Conservation (phyloP, 2,329 filamentous ascomycete genomes). For the Fusarium albidum region DNA sequence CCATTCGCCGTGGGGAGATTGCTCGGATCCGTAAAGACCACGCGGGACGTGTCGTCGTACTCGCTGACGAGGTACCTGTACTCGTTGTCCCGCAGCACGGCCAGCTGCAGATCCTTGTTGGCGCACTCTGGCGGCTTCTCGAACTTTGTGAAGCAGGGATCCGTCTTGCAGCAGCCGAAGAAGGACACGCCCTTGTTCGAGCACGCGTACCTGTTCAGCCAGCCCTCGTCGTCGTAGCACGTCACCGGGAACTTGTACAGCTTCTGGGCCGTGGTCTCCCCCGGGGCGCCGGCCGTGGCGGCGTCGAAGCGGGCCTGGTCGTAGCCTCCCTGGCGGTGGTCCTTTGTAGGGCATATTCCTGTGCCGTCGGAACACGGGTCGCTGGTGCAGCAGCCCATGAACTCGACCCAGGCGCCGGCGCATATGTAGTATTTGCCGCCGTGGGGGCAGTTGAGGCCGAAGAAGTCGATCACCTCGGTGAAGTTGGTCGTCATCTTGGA, state of each 20-base stretch:
- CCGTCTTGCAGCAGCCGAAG: constrained; percentile 7
- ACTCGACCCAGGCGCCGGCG: constrained; percentile 39
- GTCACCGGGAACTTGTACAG: constrained; percentile 6
- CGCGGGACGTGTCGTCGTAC: not conserved
- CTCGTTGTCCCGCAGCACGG: constrained; percentile 3
- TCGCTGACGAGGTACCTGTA: not conserved
- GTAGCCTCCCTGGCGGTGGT: constrained; percentile 2
- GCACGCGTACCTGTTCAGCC: constrained; percentile 3
- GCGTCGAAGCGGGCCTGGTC: not conserved
- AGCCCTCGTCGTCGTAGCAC: not conserved
- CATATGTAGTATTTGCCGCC: constrained; percentile 48
- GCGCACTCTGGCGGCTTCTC: constrained; percentile 3
- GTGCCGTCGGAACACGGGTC: constrained; percentile 44
- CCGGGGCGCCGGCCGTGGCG: not conserved
- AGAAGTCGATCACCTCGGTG: not conserved
- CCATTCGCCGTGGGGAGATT: constrained; percentile 1
- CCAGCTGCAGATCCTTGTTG: not conserved
- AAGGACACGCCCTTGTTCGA: constrained; percentile 1
- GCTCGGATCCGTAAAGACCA: not conserved
- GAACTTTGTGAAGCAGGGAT: constrained; percentile 5
- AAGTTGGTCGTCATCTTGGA: constrained; percentile 2
- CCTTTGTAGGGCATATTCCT: constrained; percentile 2
- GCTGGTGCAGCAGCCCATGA: constrained; percentile 49
- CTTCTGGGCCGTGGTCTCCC: not conserved
- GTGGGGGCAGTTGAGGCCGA: constrained; percentile 43